These are phyloP conservation scores for Stagonosporopsis cucurbitacearum DNA, from an alignment of 2,329 filamentous ascomycete genomes.

Conservation along the genomic window DNA sequence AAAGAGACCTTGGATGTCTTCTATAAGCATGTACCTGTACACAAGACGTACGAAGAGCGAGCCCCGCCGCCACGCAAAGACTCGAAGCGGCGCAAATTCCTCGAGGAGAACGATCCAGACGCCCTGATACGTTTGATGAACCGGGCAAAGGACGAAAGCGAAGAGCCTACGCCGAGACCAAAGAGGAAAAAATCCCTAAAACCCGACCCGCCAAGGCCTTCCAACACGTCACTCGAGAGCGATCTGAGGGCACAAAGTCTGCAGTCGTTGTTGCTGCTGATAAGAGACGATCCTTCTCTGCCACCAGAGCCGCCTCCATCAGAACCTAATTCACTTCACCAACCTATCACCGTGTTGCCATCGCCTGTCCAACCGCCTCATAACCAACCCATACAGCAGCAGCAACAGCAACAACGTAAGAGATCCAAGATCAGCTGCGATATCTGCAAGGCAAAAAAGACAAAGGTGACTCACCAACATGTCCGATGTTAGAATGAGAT, in stretches of 20 bases:
- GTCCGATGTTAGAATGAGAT: neutral
- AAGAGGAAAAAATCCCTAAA: conserved; percentile 38
- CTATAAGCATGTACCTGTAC: conserved; percentile 56
- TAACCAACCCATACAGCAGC: conserved; percentile 9
- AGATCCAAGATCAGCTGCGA: conserved; percentile 45
- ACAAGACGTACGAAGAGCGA: conserved; percentile 55
- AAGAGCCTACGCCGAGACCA: conserved; percentile 25
- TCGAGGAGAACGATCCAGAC: conserved; percentile 47
- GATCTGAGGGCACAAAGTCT: conserved; percentile 48
- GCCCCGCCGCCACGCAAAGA: conserved; percentile 51
- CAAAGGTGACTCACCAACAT: conserved; percentile 35
- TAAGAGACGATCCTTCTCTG: conserved; percentile 33
- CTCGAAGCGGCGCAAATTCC: conserved; percentile 46
- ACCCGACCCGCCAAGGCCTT: conserved; percentile 33
- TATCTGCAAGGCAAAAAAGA: conserved; percentile 47
- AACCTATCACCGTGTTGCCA: conserved; percentile 1
- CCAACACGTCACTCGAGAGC: conserved; percentile 47
- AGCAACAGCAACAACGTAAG: conserved; percentile 21
- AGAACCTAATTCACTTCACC: conserved; percentile 25
- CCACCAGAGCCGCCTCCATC: conserved; percentile 20
- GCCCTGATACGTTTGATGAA: conserved; percentile 36
- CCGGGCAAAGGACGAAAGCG: conserved; percentile 25
- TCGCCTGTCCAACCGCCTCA: conserved; percentile 15
- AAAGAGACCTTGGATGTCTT: conserved; percentile 53
- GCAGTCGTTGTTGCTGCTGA: conserved; percentile 46